Base-by-base conservation (phyloP, 2,329 filamentous ascomycete genomes). In the Talaromyces sp. region DNA sequence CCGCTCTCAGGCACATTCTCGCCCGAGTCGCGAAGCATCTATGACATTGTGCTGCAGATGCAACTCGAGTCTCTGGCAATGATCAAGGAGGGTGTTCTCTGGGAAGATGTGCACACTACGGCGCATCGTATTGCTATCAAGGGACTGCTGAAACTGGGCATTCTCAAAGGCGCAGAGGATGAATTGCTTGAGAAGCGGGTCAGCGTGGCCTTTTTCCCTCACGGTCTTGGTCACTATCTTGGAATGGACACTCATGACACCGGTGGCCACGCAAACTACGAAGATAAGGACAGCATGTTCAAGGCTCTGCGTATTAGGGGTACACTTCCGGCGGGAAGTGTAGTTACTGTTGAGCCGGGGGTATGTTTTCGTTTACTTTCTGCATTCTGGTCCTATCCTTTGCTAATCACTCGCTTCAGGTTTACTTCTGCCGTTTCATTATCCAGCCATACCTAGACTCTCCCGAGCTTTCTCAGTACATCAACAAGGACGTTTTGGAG, bases 331-430 rank as follows among this genome's bases (percentile, higher is more conserved):
- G 88, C 87, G 0, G 89, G 90, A 8, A 88, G 88, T 56, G 91
- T 99, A 27, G 88, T 99, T 58, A 99, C 95, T 0, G 93, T 98
- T 44, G 95, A 99, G 80, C 95, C 95, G 13, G 95, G 95, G 55
- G 86, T 91, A 81, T 76, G 86, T 81, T 59, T 36, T 55, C 7
- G 47, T 56, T 61, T 39, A 2, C 55, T 25, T 27, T 15, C 11
- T 11, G 2, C n/a, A 5, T 10, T 9, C n/a, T 42, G 28, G 3
- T 6, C 4, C 51, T 17, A 39, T 39, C 3, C 22, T 9, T 58
- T 42, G 28, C 49, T 57, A 17, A 53, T 51, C 52, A 36, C 54
- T 47, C 25, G 28, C 52, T 63, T 22, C 55, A 87, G 85, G 87
- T 93, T 65, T 97, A 97, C 78, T 97, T 97, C 75, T 96, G 91